Evolutionary conservation across 495 filamentous ascomycete species (phyloP), one percentile per base, ranked within the genome.

Genomic region (Oidiodendron maius): DNA sequence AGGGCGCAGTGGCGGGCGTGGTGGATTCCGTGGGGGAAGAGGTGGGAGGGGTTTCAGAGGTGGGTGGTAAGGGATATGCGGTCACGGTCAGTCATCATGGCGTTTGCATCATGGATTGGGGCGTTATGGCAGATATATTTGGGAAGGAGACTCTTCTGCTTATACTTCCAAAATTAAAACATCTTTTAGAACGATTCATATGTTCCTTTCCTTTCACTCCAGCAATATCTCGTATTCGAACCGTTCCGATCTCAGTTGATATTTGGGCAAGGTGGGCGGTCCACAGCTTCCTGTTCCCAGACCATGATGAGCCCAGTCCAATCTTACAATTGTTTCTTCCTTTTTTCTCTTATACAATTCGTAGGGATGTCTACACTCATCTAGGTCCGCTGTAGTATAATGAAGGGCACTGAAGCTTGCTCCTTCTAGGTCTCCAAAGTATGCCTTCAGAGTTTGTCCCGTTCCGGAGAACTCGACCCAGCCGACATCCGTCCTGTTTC

Each of bases 251-350:
- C 61, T 51, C 11, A 78, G 62, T 50, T 70, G 63, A 58, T 80
- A 77, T 59, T 69, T 23, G 15, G 65, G 67, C 56, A 76, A 38
- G 38, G 76, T 76, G n/a, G 68, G 62, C 0, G 74, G 74, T 37
- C 72, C 75, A 51, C 72, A 76, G 6, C 63, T 68, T 4, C 74
- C 74, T 13, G 71, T 76, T 11, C 75, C 76, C 11, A 80, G 45
- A 0, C 76, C 76, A 46, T 78, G 74, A 53, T 78, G 76, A 40
- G 64, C 64, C 65, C 73, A 78, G 64, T 86, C 84, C 16, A 87
- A 53, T 46, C 80, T 69, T 16, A 88, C 64, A 30, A 80, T 61
- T 36, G 77, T 66, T 40, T 74, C 74, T 3, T 78, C 59, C 36
- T 66, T 57, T 50, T 66, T 71, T 23, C 48, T 63, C 44, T 56